Percentiles rank a stretch among this genome's conserved stretches.
phyloP scores from a whole-genome alignment of 202 grass and related monocot genomes.

The Zoysia matrella region DNA sequence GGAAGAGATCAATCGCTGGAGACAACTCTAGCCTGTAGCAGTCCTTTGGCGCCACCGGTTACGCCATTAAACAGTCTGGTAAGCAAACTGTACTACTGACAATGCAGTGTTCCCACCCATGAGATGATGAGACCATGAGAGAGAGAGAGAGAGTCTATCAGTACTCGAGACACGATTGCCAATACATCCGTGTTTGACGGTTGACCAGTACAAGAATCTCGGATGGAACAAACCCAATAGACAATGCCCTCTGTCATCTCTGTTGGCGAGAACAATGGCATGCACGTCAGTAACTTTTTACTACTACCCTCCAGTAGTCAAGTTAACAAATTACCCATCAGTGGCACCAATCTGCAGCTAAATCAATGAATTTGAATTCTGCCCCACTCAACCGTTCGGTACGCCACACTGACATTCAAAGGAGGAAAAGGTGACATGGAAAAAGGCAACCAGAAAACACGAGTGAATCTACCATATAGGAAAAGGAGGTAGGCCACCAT shows the following conservation, averaged over 20 bases:
- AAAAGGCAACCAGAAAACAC: slow-evolving; percentile 34
- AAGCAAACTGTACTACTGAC: too few relatives aligned
- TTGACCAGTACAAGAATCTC: background rate
- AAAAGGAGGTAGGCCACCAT: slow-evolving; percentile 56
- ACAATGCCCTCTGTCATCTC: background rate
- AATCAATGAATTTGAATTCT: slow-evolving; percentile 21
- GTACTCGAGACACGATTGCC: too few relatives aligned
- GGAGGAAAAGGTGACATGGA: slow-evolving; percentile 11
- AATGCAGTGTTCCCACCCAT: too few relatives aligned
- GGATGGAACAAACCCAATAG: background rate
- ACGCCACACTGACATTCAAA: slow-evolving; percentile 20
- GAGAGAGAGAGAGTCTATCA: too few relatives aligned
- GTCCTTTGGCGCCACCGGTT: too few relatives aligned
- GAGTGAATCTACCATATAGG: slow-evolving; percentile 60
- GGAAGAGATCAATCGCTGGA: too few relatives aligned
- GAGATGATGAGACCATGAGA: too few relatives aligned
- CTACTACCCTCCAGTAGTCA: background rate
- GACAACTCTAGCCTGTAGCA: too few relatives aligned
- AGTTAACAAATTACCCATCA: background rate
- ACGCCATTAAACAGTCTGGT: too few relatives aligned
- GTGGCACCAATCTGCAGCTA: slow-evolving; percentile 5
- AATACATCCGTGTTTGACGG: too few relatives aligned
- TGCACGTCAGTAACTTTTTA: background rate
- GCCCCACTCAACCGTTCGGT: slow-evolving; percentile 19
- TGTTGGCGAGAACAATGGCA: background rate